phyloP scores from a whole-genome alignment of 1,284 basidiomycete genomes.

The Apiotrichum mycotoxinovorans region DNA sequence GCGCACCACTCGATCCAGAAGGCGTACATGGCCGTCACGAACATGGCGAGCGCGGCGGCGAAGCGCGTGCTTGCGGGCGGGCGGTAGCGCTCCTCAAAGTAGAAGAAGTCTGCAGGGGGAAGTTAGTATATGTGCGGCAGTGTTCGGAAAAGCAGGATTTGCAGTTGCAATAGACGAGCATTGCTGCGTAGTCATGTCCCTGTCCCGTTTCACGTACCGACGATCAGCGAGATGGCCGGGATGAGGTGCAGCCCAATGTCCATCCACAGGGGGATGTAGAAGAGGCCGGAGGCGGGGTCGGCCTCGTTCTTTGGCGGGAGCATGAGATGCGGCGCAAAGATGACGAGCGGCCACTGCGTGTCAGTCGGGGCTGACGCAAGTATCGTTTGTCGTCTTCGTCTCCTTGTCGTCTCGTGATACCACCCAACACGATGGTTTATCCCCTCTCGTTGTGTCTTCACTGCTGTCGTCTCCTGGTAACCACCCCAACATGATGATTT shows the following conservation, averaged over 20 bases:
- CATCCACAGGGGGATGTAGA: slow-evolving; percentile 59
- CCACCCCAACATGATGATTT: no score
- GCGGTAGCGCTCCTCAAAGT: slow-evolving; percentile 62
- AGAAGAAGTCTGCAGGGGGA: slow-evolving; percentile 63
- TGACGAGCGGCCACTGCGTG: slow-evolving; percentile 40
- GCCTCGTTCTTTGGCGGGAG: slow-evolving; percentile 38
- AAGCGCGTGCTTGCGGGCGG: slow-evolving; percentile 52
- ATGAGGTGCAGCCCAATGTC: slow-evolving; percentile 63
- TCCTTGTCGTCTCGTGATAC: no score
- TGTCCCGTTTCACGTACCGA: slow-evolving; percentile 36
- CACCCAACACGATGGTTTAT: no score
- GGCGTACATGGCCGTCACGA: slow-evolving; percentile 58
- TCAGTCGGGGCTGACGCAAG: neutral
- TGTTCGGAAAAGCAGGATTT: no score
- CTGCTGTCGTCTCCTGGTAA: no score
- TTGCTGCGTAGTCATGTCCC: neutral
- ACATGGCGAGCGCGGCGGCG: slow-evolving; percentile 54
- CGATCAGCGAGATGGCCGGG: slow-evolving; percentile 60
- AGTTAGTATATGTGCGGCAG: no score
- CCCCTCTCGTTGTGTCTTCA: no score
- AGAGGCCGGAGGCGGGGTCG: slow-evolving; percentile 25
- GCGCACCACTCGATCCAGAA: slow-evolving; percentile 69
- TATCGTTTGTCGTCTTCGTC: no score
- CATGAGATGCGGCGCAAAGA: slow-evolving; percentile 37
- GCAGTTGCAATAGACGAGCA: no score